Percentiles rank a stretch among this genome's conserved stretches.
These are phyloP conservation scores for Colletotrichum camelliae DNA, from an alignment of 2,329 filamentous ascomycete genomes.

Conservation along the genomic window DNA sequence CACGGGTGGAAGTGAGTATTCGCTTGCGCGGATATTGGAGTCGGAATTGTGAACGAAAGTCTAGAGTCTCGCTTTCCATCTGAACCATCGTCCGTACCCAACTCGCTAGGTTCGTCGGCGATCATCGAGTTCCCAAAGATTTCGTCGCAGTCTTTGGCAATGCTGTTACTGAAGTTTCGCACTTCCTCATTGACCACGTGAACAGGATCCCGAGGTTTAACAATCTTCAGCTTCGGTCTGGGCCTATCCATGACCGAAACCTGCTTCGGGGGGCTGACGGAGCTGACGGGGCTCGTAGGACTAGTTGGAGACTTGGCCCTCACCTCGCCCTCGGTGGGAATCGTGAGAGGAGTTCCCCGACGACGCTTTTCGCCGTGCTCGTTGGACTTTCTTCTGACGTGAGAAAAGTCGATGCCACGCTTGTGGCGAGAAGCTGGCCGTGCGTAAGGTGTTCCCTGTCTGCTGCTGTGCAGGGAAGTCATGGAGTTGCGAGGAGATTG, in stretches of 20 bases:
- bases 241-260: conserved; percentile 18
- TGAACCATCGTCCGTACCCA: conserved; percentile 35
- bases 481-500: conserved; percentile 47
- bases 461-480: conserved; percentile 54
- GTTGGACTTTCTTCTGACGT: conserved; percentile 43
- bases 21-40: conserved; percentile 33
- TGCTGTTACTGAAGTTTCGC: conserved; percentile 80
- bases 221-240: conserved; percentile 28
- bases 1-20: conserved; percentile 39
- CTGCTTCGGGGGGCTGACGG: neutral
- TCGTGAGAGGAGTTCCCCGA: neutral
- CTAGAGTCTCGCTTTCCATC: conserved; percentile 40
- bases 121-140: conserved; percentile 78
- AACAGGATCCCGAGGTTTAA: conserved; percentile 19
- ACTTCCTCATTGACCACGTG: conserved; percentile 72
- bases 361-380: conserved; percentile 18
- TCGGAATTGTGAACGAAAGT: conserved; percentile 46
- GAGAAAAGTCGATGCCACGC: conserved; percentile 61
- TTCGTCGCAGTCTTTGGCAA: conserved; percentile 86
- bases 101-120: conserved; percentile 35
- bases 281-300: neutral
- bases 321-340: neutral
- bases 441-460: conserved; percentile 45
- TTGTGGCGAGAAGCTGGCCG: conserved; percentile 52
- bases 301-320: neutral